Evolutionary conservation across 306 rosid genomes (phyloP).

Genomic region (Citrullus mucosospermus): DNA sequence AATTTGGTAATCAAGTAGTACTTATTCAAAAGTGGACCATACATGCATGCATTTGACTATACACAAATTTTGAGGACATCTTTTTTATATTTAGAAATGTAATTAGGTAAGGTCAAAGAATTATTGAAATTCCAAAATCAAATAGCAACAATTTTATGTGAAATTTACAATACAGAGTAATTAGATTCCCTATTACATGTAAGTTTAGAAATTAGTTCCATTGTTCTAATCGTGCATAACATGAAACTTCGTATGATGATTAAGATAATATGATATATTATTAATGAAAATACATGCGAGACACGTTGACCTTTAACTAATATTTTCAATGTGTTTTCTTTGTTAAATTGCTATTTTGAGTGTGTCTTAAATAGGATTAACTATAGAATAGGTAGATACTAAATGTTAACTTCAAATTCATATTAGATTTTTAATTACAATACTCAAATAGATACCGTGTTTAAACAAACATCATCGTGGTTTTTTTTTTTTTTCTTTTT

Average conservation of each 20-base stretch:
- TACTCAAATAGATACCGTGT: no score
- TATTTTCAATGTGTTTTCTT: neutral
- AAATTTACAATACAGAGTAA: neutral
- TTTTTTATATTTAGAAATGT: neutral
- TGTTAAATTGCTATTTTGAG: no score
- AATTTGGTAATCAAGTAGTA: neutral
- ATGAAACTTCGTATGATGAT: neutral
- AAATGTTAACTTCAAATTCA: no score
- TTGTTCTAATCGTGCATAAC: neutral
- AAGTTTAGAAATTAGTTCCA: neutral
- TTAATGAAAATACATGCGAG: neutral
- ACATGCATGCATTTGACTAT: neutral
- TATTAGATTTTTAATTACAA: no score
- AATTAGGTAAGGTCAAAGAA: neutral
- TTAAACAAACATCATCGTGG: no score
- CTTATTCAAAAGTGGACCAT: neutral
- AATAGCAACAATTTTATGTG: neutral
- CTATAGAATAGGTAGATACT: no score
- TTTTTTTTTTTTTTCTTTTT: no score
- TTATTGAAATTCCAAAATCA: neutral
- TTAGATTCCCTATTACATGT: neutral
- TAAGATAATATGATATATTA: neutral
- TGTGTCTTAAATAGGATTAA: no score
- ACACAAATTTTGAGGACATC: neutral
- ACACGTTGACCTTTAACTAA: neutral